Conservation (phyloP, 2,329 filamentous ascomycete species). For the Colletotrichum eremochloae region DNA sequence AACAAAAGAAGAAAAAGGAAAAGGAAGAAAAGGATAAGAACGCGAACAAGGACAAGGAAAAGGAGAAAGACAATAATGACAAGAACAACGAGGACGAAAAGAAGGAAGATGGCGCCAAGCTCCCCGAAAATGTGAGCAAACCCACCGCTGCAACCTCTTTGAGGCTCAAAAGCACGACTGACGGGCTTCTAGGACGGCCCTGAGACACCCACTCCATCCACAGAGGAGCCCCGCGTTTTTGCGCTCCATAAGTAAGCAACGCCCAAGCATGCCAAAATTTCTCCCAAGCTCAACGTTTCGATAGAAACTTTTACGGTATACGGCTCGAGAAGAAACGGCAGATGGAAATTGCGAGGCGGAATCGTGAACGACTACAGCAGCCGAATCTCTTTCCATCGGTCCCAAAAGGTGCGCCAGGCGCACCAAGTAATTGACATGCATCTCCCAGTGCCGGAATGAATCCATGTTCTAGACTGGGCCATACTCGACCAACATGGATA, state of each 20-base stretch:
- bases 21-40: constrained; percentile 72
- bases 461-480: not conserved
- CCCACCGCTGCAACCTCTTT: not conserved
- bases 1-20: constrained; percentile 75
- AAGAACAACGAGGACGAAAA: constrained; percentile 55
- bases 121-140: constrained; percentile 46
- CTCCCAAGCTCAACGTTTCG: not conserved
- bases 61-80: constrained; percentile 61
- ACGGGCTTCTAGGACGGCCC: constrained; percentile 61
- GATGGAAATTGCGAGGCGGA: constrained; percentile 83
- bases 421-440: constrained; percentile 53
- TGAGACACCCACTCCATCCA: constrained; percentile 49
- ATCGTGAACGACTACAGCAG: constrained; percentile 83
- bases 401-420: constrained; percentile 72
- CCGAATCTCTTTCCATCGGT: constrained; percentile 88
- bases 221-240: constrained; percentile 83
- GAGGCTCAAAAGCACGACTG: not conserved
- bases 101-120: constrained; percentile 48
- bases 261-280: not conserved
- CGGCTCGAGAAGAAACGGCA: constrained; percentile 83
- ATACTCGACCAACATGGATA: not conserved
- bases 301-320: constrained; percentile 87
- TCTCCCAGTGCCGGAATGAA: not conserved
- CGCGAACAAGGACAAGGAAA: constrained; percentile 62
- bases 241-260: constrained; percentile 53